Evolutionary conservation across 768 basidiomycete genomes (phyloP).

Genomic region (Termitomyces sp.): DNA sequence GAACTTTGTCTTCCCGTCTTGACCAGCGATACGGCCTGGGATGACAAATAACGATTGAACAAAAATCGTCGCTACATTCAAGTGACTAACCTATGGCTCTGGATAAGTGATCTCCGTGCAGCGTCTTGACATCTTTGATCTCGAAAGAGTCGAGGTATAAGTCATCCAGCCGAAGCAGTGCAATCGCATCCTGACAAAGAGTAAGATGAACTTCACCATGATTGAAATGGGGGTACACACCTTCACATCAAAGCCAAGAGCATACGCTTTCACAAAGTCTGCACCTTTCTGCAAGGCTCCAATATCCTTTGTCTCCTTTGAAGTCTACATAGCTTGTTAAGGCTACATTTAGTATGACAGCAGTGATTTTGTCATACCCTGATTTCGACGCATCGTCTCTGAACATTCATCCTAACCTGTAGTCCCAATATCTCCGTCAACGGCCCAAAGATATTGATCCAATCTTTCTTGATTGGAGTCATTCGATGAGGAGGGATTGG

Average conservation of each 20-base stretch:
- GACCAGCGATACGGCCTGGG: constrained; percentile 92
- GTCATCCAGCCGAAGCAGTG: constrained; percentile 91
- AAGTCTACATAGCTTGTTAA: constrained; percentile 53
- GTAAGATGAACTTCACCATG: background rate
- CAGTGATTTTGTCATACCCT: constrained; percentile 52
- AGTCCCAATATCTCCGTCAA: constrained; percentile 91
- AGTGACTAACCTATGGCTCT: constrained; percentile 78
- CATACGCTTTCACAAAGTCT: constrained; percentile 94
- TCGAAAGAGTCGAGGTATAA: constrained; percentile 98
- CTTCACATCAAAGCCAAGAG: constrained; percentile 93
- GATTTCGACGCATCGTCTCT: constrained; percentile 84
- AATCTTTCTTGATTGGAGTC: constrained; percentile 80
- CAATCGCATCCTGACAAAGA: constrained; percentile 77
- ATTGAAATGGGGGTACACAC: constrained; percentile 34
- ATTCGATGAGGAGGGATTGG: constrained; percentile 95
- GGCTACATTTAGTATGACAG: background rate
- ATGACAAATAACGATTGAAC: constrained; percentile 3
- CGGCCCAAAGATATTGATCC: constrained; percentile 56
- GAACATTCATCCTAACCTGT: constrained; percentile 97
- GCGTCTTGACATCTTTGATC: constrained; percentile 97
- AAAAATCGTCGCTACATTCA: background rate
- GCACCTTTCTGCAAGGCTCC: constrained; percentile 95
- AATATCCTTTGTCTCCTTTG: constrained; percentile 89
- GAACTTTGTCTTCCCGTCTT: constrained; percentile 98
- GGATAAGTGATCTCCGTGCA: constrained; percentile 97